Percentiles rank a stretch among this genome's conserved stretches.
Evolutionary conservation across 768 basidiomycete genomes (phyloP).

Genomic region (Pulveroboletus sp.): DNA sequence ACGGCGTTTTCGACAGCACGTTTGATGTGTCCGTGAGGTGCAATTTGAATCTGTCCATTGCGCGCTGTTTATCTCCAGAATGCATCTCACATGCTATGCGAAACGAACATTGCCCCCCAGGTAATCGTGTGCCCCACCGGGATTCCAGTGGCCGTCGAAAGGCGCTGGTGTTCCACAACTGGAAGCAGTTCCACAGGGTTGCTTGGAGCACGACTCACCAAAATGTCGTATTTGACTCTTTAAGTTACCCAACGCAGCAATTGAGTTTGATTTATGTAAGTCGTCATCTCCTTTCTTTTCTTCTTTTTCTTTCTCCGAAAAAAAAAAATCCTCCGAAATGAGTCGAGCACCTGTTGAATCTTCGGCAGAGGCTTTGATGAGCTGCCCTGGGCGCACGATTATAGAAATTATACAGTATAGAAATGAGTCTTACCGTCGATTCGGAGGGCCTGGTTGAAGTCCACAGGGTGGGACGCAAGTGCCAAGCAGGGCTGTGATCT

Average conservation of each 20-base stretch:
- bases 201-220: conserved; percentile 9
- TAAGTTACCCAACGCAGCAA: not conserved
- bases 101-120: conserved; percentile 3
- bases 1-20: conserved; percentile 11
- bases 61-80: conserved; percentile 18
- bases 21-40: conserved; percentile 13
- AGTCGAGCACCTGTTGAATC: not conserved
- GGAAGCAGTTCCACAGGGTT: conserved; percentile 6
- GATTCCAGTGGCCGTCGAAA: not conserved
- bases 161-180: conserved; percentile 4
- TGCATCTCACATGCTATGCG: not conserved
- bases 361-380: not conserved
- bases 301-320: not conserved
- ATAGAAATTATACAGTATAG: conserved; percentile 16
- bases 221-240: not conserved
- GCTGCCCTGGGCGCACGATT: conserved; percentile 15
- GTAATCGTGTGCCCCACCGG: not conserved
- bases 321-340: not conserved
- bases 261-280: not conserved
- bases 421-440: conserved; percentile 9
- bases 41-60: conserved; percentile 17
- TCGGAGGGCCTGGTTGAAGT: not conserved
- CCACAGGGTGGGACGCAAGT: conserved; percentile 8
- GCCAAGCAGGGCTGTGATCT: conserved; percentile 7
- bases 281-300: not conserved